phyloP scores from a whole-genome alignment of 352 stramenopile genomes.

The Pelagophyceae sp. region DNA sequence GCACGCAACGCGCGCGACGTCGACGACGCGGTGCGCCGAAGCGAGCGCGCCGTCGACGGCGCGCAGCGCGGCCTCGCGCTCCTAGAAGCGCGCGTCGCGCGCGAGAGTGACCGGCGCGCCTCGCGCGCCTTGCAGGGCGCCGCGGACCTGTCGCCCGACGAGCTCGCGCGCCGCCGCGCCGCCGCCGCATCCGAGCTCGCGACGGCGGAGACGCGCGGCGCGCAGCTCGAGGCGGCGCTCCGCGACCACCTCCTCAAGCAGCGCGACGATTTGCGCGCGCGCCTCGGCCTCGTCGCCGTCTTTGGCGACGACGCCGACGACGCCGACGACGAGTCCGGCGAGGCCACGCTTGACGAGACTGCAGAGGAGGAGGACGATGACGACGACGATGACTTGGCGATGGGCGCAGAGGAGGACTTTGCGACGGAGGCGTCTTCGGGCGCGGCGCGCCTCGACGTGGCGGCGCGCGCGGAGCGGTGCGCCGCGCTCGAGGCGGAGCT shows the following conservation, averaged over 20 bases:
- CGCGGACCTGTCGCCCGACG: background rate
- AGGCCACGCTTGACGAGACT: conserved; percentile 39
- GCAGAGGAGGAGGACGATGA: background rate
- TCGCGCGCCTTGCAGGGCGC: no score
- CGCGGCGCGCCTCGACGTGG: conserved; percentile 1
- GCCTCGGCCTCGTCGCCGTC: conserved; percentile 1
- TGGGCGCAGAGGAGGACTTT: conserved; percentile 14
- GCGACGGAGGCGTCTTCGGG: conserved; percentile 5
- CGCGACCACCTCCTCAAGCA: background rate
- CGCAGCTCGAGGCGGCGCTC: background rate
- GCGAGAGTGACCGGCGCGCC: background rate
- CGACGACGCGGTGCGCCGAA: background rate
- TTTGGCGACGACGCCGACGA: background rate
- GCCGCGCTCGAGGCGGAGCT: conserved; percentile 34
- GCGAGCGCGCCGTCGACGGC: background rate
- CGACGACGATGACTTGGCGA: background rate
- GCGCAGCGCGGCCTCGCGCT: background rate
- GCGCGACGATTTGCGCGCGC: background rate
- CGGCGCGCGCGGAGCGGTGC: conserved; percentile 15
- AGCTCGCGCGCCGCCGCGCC: conserved; percentile 21
- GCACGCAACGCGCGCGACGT: background rate
- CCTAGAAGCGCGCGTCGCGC: background rate
- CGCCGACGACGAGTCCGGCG: conserved; percentile 17
- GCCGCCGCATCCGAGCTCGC: conserved; percentile 37
- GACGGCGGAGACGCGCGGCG: conserved; percentile 18